These are phyloP conservation scores for Trichomonascaceae sp. DNA, from an alignment of 1,139 yeast genomes.

Conservation along the genomic window DNA sequence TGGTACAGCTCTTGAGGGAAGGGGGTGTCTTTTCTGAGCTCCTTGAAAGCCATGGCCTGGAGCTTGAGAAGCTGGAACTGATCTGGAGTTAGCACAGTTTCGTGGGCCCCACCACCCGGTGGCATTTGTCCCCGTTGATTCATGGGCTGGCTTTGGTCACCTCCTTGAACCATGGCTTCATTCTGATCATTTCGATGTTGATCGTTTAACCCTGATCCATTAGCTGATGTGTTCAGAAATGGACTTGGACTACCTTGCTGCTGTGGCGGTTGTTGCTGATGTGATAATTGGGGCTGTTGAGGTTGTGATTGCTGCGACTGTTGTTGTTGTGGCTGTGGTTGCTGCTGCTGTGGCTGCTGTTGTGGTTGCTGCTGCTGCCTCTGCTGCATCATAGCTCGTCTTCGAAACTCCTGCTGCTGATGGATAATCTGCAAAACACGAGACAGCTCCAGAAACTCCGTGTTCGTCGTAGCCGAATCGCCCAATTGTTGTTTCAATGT, in stretches of 20 bases:
- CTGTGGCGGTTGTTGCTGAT: no score
- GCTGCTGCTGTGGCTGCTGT: conserved; percentile 10
- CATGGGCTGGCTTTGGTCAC: no score
- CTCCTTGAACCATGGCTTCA: no score
- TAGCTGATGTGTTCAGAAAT: no score
- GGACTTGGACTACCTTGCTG: no score
- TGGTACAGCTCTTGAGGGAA: neutral
- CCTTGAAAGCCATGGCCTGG: neutral
- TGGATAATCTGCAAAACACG: conserved; percentile 19
- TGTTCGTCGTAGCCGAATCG: conserved; percentile 25
- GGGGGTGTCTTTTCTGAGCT: neutral
- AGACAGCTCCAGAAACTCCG: conserved; percentile 24
- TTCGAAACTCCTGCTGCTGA: conserved; percentile 24
- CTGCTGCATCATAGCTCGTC: conserved; percentile 38
- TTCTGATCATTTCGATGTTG: no score
- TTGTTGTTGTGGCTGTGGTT: conserved; percentile 9
- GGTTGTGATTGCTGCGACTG: conserved; percentile 10
- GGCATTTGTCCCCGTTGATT: no score
- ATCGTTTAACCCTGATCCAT: no score
- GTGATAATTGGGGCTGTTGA: no score
- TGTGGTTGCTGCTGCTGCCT: conserved; percentile 18
- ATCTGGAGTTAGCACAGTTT: neutral
- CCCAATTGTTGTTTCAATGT: conserved; percentile 21
- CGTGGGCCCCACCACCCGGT: no score
- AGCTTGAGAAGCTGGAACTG: neutral